Conservation (phyloP, 352 stramenopile species). For the Pythium coloratum region DNA sequence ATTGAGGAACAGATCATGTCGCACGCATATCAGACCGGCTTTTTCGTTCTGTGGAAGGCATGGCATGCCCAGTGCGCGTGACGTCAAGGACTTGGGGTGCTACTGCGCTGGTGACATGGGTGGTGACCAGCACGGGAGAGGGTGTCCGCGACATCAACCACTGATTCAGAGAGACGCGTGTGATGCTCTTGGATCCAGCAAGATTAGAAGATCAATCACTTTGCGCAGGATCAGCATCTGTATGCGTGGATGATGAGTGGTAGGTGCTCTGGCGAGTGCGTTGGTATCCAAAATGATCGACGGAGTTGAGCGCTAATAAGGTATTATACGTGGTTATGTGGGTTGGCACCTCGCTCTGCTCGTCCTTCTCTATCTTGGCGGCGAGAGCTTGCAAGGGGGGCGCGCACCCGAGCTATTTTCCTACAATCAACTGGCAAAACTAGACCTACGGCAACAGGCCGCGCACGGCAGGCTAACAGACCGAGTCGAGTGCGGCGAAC, state of each 20-base stretch:
- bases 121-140: too few relatives aligned
- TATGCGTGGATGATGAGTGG: too few relatives aligned
- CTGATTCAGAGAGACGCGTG: not conserved
- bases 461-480: slow-evolving; percentile 43
- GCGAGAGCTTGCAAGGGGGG: not conserved
- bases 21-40: not conserved
- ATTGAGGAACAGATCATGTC: not conserved
- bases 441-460: not conserved
- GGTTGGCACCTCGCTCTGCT: not conserved
- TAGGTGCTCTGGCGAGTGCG: too few relatives aligned
- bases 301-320: not conserved
- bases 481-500: slow-evolving; percentile 75
- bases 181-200: too few relatives aligned
- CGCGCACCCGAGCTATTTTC: not conserved
- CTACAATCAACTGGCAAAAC: slow-evolving; percentile 6
- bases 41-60: not conserved
- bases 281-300: too few relatives aligned
- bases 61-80: not conserved
- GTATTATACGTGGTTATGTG: not conserved
- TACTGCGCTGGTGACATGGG: too few relatives aligned
- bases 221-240: too few relatives aligned
- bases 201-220: too few relatives aligned
- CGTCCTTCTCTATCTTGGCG: not conserved
- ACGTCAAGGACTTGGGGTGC: not conserved
- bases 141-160: not conserved